Conservation (phyloP, 78 protist species). For the Dictyostelium capitatum region DNA sequence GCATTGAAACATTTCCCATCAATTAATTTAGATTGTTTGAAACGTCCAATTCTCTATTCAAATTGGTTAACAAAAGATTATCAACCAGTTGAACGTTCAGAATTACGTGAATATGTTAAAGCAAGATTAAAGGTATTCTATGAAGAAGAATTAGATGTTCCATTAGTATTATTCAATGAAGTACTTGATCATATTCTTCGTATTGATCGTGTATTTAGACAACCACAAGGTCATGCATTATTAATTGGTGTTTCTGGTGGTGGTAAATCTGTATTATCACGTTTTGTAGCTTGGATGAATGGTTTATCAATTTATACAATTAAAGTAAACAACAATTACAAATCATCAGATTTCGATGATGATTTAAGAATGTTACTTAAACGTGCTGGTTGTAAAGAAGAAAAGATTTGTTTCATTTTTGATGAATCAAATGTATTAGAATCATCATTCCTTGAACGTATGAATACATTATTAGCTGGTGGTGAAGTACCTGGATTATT, state of each 20-base stretch:
- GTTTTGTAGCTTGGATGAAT: conserved; percentile 96
- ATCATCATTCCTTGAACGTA: conserved; percentile 97
- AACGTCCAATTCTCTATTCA: conserved; percentile 96
- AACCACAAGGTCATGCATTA: conserved; percentile 97
- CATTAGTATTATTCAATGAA: conserved; percentile 96
- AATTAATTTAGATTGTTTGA: conserved; percentile 62
- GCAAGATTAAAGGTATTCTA: conserved; percentile 91
- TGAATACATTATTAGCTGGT: conserved; percentile 97
- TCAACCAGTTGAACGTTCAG: conserved; percentile 84
- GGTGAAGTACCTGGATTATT: conserved; percentile 99
- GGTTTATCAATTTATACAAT: conserved; percentile 89
- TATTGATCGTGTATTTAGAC: conserved; percentile 97
- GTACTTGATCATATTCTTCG: conserved; percentile 95
- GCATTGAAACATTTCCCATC: conserved; percentile 89
- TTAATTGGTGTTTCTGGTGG: conserved; percentile 96
- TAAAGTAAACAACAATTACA: conserved; percentile 91
- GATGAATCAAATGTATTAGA: conserved; percentile 97
- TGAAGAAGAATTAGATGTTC: conserved; percentile 97
- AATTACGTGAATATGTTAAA: conserved; percentile 90
- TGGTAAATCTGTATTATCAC: conserved; percentile 95
- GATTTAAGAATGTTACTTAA: conserved; percentile 95
- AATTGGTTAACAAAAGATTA: conserved; percentile 93
- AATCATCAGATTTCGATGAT: conserved; percentile 95
- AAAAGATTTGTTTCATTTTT: conserved; percentile 96
- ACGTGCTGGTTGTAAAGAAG: conserved; percentile 96